phyloP scores from a whole-genome alignment of 2,329 filamentous ascomycete species.

The Ascomycota sp. region DNA sequence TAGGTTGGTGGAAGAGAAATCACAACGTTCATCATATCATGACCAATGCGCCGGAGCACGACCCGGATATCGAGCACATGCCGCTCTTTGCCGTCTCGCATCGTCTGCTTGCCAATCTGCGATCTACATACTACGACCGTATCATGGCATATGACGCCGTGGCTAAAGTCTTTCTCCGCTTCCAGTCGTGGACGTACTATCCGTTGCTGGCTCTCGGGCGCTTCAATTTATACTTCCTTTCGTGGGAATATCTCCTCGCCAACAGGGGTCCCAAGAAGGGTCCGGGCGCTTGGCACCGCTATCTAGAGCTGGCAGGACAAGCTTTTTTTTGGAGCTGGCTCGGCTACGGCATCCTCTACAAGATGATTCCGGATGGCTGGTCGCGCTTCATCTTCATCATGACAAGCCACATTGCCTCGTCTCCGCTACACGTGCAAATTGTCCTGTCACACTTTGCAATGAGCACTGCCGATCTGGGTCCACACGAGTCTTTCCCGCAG shows the following conservation, averaged over 20 bases:
- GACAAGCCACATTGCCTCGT: slow-evolving; percentile 61
- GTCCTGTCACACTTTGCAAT: slow-evolving; percentile 85
- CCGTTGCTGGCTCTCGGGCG: slow-evolving; percentile 60
- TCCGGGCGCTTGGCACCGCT: slow-evolving; percentile 65
- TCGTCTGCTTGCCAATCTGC: slow-evolving; percentile 50
- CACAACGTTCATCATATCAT: slow-evolving; percentile 96
- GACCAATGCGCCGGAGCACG: slow-evolving; percentile 86
- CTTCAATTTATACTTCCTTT: slow-evolving; percentile 72
- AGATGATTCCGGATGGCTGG: slow-evolving; percentile 45
- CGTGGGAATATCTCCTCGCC: slow-evolving; percentile 55
- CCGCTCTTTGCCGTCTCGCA: slow-evolving; percentile 79
- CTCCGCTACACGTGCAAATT: slow-evolving; percentile 74
- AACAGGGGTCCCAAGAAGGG: slow-evolving; percentile 55
- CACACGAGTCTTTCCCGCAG: slow-evolving; percentile 71
- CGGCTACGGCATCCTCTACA: slow-evolving; percentile 63
- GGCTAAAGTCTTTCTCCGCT: slow-evolving; percentile 48
- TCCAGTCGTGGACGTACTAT: slow-evolving; percentile 72
- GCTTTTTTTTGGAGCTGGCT: slow-evolving; percentile 75
- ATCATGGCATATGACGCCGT: slow-evolving; percentile 58
- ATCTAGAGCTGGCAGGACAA: slow-evolving; percentile 58
- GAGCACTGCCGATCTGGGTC: slow-evolving; percentile 73
- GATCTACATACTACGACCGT: slow-evolving; percentile 67
- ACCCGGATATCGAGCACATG: slow-evolving; percentile 84
- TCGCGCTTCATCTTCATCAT: slow-evolving; percentile 56
- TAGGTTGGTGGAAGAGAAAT: slow-evolving; percentile 94